phyloP scores from a whole-genome alignment of 1,284 basidiomycete species.

The Marasmius fiardii region DNA sequence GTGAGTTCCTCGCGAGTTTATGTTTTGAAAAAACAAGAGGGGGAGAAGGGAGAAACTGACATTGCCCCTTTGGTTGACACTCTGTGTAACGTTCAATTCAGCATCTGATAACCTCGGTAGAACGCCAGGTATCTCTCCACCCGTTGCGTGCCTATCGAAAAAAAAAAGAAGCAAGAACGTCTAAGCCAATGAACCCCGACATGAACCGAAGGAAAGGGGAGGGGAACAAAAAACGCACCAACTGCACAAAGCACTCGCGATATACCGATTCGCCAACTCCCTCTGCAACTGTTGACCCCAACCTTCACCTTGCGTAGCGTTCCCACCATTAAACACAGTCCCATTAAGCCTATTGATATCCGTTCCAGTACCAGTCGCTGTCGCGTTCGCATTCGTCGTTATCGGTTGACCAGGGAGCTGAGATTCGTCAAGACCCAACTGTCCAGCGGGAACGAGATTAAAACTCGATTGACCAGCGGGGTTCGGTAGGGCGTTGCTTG shows the following conservation, averaged over 20 bases:
- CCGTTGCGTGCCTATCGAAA: constrained; percentile 63
- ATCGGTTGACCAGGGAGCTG: constrained; percentile 69
- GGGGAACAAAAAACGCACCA: constrained; percentile 53
- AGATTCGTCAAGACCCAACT: constrained; percentile 67
- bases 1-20: constrained; percentile 5
- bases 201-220: constrained; percentile 10
- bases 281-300: constrained; percentile 67
- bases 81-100: constrained; percentile 75
- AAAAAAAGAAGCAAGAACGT: background rate
- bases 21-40: constrained; percentile 7
- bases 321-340: constrained; percentile 75
- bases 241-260: constrained; percentile 81
- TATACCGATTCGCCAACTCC: constrained; percentile 80
- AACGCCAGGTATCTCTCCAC: constrained; percentile 71
- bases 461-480: constrained; percentile 58
- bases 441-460: constrained; percentile 66
- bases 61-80: constrained; percentile 66
- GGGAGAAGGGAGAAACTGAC: constrained; percentile 38
- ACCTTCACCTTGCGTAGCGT: constrained; percentile 56
- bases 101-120: constrained; percentile 66
- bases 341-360: constrained; percentile 60
- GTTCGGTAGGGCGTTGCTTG: constrained; percentile 45
- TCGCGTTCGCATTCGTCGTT: constrained; percentile 47
- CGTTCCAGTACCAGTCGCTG: constrained; percentile 45
- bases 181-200: background rate